phyloP scores from a whole-genome alignment of 2,329 filamentous ascomycete species.

The Cryphonectria radicalis region DNA sequence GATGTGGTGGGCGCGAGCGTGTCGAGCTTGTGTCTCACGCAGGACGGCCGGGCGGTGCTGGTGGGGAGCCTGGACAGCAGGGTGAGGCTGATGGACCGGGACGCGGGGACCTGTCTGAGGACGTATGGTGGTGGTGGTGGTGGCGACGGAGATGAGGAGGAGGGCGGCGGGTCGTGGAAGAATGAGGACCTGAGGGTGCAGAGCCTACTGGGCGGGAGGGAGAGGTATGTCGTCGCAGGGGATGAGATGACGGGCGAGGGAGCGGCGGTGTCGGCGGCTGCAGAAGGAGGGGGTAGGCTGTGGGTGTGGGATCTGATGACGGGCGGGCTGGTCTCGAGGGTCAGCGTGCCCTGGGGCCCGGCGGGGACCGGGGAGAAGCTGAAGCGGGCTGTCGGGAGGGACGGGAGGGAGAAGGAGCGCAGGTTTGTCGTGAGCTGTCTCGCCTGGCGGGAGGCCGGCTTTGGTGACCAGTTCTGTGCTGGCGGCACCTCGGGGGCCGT shows the following conservation, averaged over 20 bases:
- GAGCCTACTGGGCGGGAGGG: slow-evolving; percentile 73
- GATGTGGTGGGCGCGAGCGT: slow-evolving; percentile 74
- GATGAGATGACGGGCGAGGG: slow-evolving; percentile 63
- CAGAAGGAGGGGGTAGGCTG: slow-evolving; percentile 56
- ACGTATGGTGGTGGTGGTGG: slow-evolving; percentile 60
- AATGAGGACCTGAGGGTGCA: slow-evolving; percentile 78
- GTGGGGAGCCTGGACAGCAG: slow-evolving; percentile 77
- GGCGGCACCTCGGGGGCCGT: slow-evolving; percentile 68
- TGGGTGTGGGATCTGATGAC: slow-evolving; percentile 85
- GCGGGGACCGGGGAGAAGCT: slow-evolving; percentile 47
- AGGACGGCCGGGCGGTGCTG: slow-evolving; percentile 74
- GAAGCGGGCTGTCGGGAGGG: slow-evolving; percentile 60
- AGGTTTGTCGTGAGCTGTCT: slow-evolving; percentile 66
- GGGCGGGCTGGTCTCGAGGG: slow-evolving; percentile 67
- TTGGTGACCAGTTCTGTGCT: slow-evolving; percentile 67
- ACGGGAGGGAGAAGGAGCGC: slow-evolving; percentile 63
- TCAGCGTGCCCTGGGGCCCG: slow-evolving; percentile 64
- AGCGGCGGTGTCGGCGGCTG: slow-evolving; percentile 35
- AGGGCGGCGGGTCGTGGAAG: slow-evolving; percentile 47
- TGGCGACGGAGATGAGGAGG: slow-evolving; percentile 33
- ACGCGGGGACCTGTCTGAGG: slow-evolving; percentile 73
- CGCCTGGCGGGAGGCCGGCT: slow-evolving; percentile 65
- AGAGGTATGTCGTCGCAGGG: slow-evolving; percentile 79
- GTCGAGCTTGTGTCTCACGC: slow-evolving; percentile 74
- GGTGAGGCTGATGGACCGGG: slow-evolving; percentile 80